Evolutionary conservation across 371 early-diverging fungal species (phyloP).

Genomic region (Circinella minor): DNA sequence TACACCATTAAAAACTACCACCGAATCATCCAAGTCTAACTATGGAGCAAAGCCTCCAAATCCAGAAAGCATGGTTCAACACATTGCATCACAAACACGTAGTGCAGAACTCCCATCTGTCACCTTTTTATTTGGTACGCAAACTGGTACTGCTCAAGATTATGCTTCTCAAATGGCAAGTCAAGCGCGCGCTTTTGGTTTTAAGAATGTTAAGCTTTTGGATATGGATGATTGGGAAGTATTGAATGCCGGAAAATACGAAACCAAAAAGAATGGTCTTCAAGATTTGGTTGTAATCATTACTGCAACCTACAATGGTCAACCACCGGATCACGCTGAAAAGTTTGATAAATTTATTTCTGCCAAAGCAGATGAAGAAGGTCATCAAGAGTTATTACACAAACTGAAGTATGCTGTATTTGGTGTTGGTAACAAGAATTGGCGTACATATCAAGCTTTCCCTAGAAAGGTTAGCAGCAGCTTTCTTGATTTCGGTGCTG

Average conservation of each 20-base stretch:
- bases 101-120: constrained; percentile 35
- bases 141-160: constrained; percentile 62
- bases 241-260: constrained; percentile 35
- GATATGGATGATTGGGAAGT: constrained; percentile 59
- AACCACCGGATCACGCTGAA: constrained; percentile 64
- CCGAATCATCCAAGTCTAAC: neutral
- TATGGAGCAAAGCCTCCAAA: neutral
- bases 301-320: constrained; percentile 62
- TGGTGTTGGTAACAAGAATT: constrained; percentile 64
- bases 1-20: neutral
- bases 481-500: constrained; percentile 54
- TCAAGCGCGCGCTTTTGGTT: constrained; percentile 55
- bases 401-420: constrained; percentile 56
- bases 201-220: constrained; percentile 28
- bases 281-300: constrained; percentile 52
- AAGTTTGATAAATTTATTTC: constrained; percentile 55
- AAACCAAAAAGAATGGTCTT: constrained; percentile 14
- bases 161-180: constrained; percentile 49
- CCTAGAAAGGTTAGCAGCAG: constrained; percentile 44
- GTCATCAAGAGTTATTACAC: constrained; percentile 27
- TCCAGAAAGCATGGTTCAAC: constrained; percentile 5
- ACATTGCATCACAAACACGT: constrained; percentile 6
- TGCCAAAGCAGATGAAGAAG: constrained; percentile 25
- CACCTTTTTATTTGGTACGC: constrained; percentile 58
- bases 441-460: constrained; percentile 64